Evolutionary conservation across 805 yeast genomes (phyloP).

Genomic region (Myxozyma nipponensis): DNA sequence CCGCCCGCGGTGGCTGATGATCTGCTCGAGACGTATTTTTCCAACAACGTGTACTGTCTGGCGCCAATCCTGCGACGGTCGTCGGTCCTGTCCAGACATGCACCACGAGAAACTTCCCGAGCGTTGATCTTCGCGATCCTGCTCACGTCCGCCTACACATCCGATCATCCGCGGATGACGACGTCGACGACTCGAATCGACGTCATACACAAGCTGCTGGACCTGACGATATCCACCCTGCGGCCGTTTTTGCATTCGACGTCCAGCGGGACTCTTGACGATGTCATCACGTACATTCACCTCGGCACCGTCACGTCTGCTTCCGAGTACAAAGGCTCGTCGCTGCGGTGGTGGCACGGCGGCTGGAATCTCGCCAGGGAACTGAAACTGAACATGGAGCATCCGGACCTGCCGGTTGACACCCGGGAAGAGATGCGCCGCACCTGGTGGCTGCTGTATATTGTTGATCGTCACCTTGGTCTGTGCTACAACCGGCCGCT

Average conservation of each 20-base stretch:
- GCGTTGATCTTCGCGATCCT: slow-evolving; percentile 32
- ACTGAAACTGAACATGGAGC: slow-evolving; percentile 33
- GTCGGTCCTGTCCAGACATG: slow-evolving; percentile 26
- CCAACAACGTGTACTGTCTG: slow-evolving; percentile 32
- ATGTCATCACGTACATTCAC: slow-evolving; percentile 34
- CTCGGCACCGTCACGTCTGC: slow-evolving; percentile 36
- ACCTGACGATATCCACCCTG: slow-evolving; percentile 30
- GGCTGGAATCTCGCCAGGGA: slow-evolving; percentile 35
- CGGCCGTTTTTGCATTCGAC: slow-evolving; percentile 30
- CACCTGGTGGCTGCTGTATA: slow-evolving; percentile 43
- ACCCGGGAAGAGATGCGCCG: slow-evolving; percentile 41
- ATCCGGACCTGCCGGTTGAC: slow-evolving; percentile 31
- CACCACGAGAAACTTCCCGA: slow-evolving; percentile 28
- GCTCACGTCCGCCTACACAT: slow-evolving; percentile 34
- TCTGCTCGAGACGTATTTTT: slow-evolving; percentile 33
- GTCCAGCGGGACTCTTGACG: slow-evolving; percentile 32
- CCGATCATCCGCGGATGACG: slow-evolving; percentile 33
- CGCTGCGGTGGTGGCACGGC: slow-evolving; percentile 35
- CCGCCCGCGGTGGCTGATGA: slow-evolving; percentile 31
- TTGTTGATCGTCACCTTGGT: slow-evolving; percentile 41
- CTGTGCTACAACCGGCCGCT: slow-evolving; percentile 39
- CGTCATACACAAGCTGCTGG: slow-evolving; percentile 30
- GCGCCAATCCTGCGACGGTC: slow-evolving; percentile 32
- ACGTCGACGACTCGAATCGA: slow-evolving; percentile 33
- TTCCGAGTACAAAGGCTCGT: slow-evolving; percentile 35